Conservation (phyloP, 2,329 filamentous ascomycete species). For the Penicillium sp. region DNA sequence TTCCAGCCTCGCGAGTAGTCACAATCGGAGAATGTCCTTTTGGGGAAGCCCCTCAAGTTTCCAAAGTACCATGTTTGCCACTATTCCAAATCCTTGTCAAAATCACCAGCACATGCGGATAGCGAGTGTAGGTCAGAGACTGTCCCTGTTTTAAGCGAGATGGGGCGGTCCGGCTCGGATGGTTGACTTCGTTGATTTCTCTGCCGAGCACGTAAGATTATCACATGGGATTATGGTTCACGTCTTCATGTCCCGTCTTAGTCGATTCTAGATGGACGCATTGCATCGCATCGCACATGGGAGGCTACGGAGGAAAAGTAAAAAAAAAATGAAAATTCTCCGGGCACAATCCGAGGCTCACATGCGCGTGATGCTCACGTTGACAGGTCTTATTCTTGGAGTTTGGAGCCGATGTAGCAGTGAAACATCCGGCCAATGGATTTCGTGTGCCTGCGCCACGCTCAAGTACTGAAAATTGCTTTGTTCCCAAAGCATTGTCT, state of each 20-base stretch:
- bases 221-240: neutral
- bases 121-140: neutral
- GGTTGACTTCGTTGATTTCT: neutral
- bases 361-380: neutral
- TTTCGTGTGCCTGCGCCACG: neutral
- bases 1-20: neutral
- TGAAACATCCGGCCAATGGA: neutral
- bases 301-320: neutral
- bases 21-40: neutral
- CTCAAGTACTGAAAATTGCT: neutral
- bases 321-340: neutral
- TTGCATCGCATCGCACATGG: conserved; percentile 6
- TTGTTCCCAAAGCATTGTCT: neutral
- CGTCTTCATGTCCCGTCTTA: neutral
- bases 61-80: neutral
- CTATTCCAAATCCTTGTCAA: neutral
- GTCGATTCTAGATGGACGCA: neutral
- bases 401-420: neutral
- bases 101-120: neutral
- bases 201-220: neutral
- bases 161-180: neutral
- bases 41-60: neutral
- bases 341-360: neutral
- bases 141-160: neutral
- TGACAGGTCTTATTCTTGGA: neutral